Evolutionary conservation across 108 stramenopile genomes (phyloP).

Genomic region (Cyclotella kingstonii): DNA sequence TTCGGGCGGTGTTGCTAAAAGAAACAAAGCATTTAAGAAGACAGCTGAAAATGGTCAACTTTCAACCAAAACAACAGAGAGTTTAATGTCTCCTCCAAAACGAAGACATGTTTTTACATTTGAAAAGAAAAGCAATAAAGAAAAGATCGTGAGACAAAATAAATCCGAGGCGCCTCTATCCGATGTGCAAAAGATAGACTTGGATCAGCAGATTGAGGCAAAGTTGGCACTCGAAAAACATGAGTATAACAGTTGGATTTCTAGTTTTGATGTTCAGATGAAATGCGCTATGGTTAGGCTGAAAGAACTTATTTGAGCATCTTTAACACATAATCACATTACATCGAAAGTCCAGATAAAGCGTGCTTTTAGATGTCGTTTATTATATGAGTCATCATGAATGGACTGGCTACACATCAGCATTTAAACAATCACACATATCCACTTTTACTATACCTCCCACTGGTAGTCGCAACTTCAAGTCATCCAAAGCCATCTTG

Average conservation of each 20-base stretch:
- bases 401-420: no score
- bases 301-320: constrained; percentile 6
- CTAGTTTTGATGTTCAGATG: constrained; percentile 35
- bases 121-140: constrained; percentile 9
- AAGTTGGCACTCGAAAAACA: background rate
- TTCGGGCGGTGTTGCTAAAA: no score
- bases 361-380: no score
- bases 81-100: constrained; percentile 5
- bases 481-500: constrained; percentile 64
- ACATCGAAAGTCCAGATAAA: no score
- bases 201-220: constrained; percentile 2
- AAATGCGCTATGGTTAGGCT: constrained; percentile 18
- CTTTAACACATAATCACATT: no score
- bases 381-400: no score
- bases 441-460: constrained; percentile 76
- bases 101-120: constrained; percentile 22
- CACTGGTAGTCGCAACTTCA: constrained; percentile 69
- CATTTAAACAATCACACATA: no score
- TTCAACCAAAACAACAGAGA: no score
- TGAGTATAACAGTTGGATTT: constrained; percentile 22
- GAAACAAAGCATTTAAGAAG: no score
- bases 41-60: no score
- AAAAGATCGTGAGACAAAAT: background rate
- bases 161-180: background rate
- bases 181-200: background rate